Conservation (phyloP, 2,329 filamentous ascomycete genomes). For the Pseudogymnoascus sp. region DNA sequence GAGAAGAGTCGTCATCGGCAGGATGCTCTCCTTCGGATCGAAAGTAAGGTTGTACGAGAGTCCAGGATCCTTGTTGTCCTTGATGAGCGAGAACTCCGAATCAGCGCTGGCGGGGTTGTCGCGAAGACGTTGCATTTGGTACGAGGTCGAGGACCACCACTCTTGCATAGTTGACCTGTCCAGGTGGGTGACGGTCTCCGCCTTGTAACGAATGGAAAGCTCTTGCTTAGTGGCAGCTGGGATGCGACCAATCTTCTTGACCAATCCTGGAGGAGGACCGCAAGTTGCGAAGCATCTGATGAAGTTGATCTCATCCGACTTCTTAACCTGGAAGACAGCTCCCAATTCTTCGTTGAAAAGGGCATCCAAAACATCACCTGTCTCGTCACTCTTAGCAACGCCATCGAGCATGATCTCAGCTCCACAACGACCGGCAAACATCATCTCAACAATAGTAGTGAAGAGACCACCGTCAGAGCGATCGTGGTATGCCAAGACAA, state of each 20-base stretch:
- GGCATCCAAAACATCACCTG: conserved; percentile 59
- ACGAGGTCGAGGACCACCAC: conserved; percentile 82
- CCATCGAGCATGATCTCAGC: conserved; percentile 78
- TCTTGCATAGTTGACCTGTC: conserved; percentile 71
- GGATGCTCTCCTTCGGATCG: conserved; percentile 65
- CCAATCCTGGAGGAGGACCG: conserved; percentile 72
- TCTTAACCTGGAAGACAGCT: conserved; percentile 90
- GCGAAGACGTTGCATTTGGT: conserved; percentile 82
- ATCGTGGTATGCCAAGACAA: conserved; percentile 92
- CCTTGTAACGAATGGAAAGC: conserved; percentile 67
- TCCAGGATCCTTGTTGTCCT: conserved; percentile 72
- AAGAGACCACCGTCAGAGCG: conserved; percentile 88
- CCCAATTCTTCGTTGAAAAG: conserved; percentile 97
- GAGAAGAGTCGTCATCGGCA: conserved; percentile 55
- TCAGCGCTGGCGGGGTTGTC: conserved; percentile 87
- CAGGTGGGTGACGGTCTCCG: conserved; percentile 61
- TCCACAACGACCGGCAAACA: conserved; percentile 91
- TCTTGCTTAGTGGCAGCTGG: conserved; percentile 65
- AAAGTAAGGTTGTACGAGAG: conserved; percentile 79
- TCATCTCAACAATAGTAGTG: conserved; percentile 91
- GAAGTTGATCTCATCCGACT: conserved; percentile 77
- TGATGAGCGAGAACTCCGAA: conserved; percentile 69
- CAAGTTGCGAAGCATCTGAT: conserved; percentile 86
- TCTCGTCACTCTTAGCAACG: conserved; percentile 55
- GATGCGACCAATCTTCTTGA: conserved; percentile 78